phyloP scores from a whole-genome alignment of 2,329 filamentous ascomycete genomes.

The Amylocarpus encephaloides region DNA sequence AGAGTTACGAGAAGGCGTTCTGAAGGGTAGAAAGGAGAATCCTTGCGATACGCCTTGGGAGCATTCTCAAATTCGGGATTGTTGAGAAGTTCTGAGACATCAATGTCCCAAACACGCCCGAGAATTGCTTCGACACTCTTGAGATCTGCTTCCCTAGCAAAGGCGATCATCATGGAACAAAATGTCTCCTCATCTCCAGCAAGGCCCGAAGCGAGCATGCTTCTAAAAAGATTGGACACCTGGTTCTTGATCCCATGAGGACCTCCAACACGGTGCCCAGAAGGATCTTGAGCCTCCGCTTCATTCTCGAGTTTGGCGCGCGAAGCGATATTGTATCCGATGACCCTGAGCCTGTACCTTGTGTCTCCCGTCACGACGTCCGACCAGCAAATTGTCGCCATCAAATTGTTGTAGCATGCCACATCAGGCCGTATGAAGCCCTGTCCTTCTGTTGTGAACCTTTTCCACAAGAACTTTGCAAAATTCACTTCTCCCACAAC shows the following conservation, averaged over 20 bases:
- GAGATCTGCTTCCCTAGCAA: conserved; percentile 46
- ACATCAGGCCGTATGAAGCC: conserved; percentile 35
- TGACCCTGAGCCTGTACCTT: conserved; percentile 31
- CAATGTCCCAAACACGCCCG: conserved; percentile 46
- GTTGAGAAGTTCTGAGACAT: conserved; percentile 16
- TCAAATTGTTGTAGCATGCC: conserved; percentile 48
- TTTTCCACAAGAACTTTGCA: conserved; percentile 41
- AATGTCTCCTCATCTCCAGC: conserved; percentile 46
- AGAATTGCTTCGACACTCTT: conserved; percentile 41
- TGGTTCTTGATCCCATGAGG: conserved; percentile 15
- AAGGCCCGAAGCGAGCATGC: conserved; percentile 41
- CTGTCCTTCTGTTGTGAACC: conserved; percentile 29
- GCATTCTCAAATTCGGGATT: conserved; percentile 25
- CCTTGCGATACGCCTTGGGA: conserved; percentile 33
- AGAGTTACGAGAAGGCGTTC: conserved; percentile 54
- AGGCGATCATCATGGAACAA: conserved; percentile 45
- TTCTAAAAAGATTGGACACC: conserved; percentile 35
- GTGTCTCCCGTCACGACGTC: conserved; percentile 34
- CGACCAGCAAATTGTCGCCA: conserved; percentile 45
- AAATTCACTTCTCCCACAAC: conserved; percentile 39
- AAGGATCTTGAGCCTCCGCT: conserved; percentile 14
- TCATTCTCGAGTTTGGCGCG: conserved; percentile 13
- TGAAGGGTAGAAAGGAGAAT: conserved; percentile 54
- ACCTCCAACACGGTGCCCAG: conserved; percentile 22
- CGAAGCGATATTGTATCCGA: conserved; percentile 22